These are phyloP conservation scores for Eucalyptus marginata DNA, from an alignment of 345 rosid species.

Conservation along the genomic window DNA sequence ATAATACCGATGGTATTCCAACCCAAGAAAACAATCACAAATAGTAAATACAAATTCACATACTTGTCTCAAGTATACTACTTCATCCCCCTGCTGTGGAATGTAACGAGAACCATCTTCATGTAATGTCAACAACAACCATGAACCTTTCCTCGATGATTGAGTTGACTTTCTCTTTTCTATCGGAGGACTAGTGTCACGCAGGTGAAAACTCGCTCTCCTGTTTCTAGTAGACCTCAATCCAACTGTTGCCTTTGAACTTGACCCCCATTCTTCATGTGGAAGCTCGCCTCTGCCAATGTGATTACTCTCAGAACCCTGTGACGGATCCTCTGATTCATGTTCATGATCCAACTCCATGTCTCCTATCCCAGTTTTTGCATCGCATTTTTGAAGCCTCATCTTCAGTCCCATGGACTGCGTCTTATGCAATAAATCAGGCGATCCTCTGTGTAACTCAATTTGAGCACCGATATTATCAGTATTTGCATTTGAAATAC, in stretches of 20 bases:
- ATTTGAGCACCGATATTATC: constrained; percentile 12
- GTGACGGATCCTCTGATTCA: constrained; percentile 16
- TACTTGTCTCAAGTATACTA: constrained; percentile 90
- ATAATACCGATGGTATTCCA: not conserved
- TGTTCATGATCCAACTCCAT: constrained; percentile 8
- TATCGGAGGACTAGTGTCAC: constrained; percentile 47
- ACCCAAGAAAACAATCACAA: not conserved
- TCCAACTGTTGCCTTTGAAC: constrained; percentile 56
- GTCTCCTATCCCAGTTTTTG: constrained; percentile 5
- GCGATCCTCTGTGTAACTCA: constrained; percentile 21
- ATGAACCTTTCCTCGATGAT: constrained; percentile 44
- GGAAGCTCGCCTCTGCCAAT: constrained; percentile 28
- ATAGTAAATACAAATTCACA: not conserved
- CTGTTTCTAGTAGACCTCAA: constrained; percentile 79
- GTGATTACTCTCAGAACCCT: not conserved
- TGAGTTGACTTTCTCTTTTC: constrained; percentile 41
- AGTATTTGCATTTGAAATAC: constrained; percentile 24
- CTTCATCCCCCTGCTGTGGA: constrained; percentile 87
- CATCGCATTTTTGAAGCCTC: constrained; percentile 4
- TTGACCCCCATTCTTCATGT: constrained; percentile 49
- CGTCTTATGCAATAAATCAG: constrained; percentile 17
- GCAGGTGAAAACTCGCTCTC: constrained; percentile 45
- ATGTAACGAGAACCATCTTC: constrained; percentile 90
- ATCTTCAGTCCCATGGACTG: constrained; percentile 19
- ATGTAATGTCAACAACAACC: constrained; percentile 73